A percentile compares a stretch with the other conserved stretches of the same genome.
These are phyloP conservation scores for Pichia eremophila DNA, from an alignment of 805 yeast genomes.

Conservation along the genomic window DNA sequence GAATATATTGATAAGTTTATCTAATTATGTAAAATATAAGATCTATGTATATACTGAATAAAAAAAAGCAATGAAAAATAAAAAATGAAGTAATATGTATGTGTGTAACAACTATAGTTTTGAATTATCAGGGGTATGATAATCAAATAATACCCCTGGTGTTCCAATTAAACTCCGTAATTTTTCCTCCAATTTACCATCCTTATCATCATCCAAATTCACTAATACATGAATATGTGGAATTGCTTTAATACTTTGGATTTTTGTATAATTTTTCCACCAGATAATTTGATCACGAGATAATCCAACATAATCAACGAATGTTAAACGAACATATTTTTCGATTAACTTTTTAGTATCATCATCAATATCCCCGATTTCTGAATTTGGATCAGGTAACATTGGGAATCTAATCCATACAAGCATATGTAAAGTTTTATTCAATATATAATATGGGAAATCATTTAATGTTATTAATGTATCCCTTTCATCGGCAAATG, in stretches of 20 bases:
- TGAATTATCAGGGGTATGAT: background rate
- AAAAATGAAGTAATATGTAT: too few species aligned
- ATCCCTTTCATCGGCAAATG: slow-evolving; percentile 35
- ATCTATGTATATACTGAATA: too few species aligned
- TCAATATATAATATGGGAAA: slow-evolving; percentile 57
- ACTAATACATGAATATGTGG: slow-evolving; percentile 66
- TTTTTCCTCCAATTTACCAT: background rate
- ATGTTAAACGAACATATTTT: slow-evolving; percentile 37
- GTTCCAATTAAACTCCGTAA: slow-evolving; percentile 2
- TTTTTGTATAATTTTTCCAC: slow-evolving; percentile 64
- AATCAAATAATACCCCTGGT: slow-evolving; percentile 7
- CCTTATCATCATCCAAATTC: slow-evolving; percentile 21
- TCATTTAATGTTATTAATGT: slow-evolving; percentile 43
- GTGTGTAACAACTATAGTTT: slow-evolving; percentile 1
- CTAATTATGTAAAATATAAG: too few species aligned
- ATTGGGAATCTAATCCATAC: slow-evolving; percentile 59
- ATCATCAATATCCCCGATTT: slow-evolving; percentile 41
- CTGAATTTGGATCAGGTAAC: slow-evolving; percentile 39
- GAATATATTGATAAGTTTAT: too few species aligned
- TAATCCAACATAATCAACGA: slow-evolving; percentile 35
- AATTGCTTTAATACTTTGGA: slow-evolving; percentile 58
- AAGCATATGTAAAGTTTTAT: slow-evolving; percentile 45
- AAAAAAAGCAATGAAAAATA: background rate
- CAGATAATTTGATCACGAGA: slow-evolving; percentile 37
- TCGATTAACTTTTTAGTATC: slow-evolving; percentile 34